These are phyloP conservation scores for Zizania latifolia DNA, from an alignment of 176 grass and related monocot species.

Conservation along the genomic window DNA sequence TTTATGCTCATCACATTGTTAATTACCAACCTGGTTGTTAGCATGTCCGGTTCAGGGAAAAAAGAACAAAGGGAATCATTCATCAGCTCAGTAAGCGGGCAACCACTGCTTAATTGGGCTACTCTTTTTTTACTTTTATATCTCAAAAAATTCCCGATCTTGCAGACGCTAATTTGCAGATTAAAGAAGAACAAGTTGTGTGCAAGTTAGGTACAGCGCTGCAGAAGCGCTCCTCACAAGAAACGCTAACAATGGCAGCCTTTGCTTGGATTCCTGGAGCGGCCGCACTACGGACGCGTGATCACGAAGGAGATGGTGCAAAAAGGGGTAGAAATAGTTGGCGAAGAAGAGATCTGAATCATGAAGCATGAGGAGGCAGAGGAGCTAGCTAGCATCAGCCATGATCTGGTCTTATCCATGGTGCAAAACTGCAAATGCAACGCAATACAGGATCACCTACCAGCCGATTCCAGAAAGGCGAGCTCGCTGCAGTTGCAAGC, in stretches of 20 bases:
- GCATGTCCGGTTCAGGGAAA: constrained; percentile 28
- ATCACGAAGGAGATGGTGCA: not conserved
- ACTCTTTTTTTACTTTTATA: not conserved
- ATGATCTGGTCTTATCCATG: no score
- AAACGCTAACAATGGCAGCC: not conserved
- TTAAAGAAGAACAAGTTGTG: not conserved
- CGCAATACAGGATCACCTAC: not conserved
- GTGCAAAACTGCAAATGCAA: not conserved
- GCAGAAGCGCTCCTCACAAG: not conserved
- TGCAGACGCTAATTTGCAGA: not conserved
- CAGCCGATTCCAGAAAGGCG: not conserved
- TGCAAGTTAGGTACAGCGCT: not conserved
- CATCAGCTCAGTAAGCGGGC: constrained; percentile 23
- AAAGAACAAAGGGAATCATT: not conserved
- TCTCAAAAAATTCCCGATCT: constrained; percentile 8
- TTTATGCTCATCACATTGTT: not conserved
- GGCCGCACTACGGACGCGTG: not conserved
- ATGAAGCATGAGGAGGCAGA: not conserved
- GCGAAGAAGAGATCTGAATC: not conserved
- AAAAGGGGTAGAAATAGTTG: not conserved
- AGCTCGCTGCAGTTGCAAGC: not conserved
- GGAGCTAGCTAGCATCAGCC: not conserved
- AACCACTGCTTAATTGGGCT: constrained; percentile 22
- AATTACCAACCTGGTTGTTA: constrained; percentile 30
- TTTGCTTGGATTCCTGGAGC: not conserved